Evolutionary conservation across 2,329 filamentous ascomycete species (phyloP).

Genomic region (Microcyclospora tardicrescens): DNA sequence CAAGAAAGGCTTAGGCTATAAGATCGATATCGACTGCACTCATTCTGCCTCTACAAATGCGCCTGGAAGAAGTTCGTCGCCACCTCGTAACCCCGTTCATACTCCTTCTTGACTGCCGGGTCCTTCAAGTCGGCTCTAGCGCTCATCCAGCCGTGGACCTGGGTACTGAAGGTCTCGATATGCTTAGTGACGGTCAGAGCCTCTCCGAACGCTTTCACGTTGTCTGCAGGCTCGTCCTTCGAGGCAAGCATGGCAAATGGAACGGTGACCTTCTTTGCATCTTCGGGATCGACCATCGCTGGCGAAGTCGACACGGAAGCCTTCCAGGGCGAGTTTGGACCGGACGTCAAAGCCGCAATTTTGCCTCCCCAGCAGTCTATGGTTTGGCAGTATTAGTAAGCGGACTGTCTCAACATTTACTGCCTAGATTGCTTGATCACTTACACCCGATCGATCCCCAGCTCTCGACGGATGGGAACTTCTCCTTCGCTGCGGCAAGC

Average conservation of each 20-base stretch:
- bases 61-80: conserved; percentile 33
- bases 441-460: conserved; percentile 3
- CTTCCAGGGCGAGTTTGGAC: not conserved
- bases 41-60: conserved; percentile 23
- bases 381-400: too few relatives aligned
- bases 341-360: not conserved
- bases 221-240: conserved; percentile 3
- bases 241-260: conserved; percentile 3
- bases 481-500: not conserved
- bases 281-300: not conserved
- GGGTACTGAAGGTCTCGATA: conserved; percentile 31
- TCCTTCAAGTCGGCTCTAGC: conserved; percentile 27
- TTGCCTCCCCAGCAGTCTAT: conserved; percentile 4
- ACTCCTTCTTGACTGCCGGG: conserved; percentile 29
- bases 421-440: too few relatives aligned
- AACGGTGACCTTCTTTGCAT: not conserved
- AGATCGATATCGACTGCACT: conserved; percentile 21
- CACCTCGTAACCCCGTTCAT: conserved; percentile 31
- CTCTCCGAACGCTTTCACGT: conserved; percentile 26
- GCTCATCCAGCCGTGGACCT: conserved; percentile 35
- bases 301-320: conserved; percentile 1
- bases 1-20: conserved; percentile 29
- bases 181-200: conserved; percentile 28
- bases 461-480: not conserved
- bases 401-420: too few relatives aligned